Conservation (phyloP, 2,329 filamentous ascomycete species). For the Ascochyta fabae region DNA sequence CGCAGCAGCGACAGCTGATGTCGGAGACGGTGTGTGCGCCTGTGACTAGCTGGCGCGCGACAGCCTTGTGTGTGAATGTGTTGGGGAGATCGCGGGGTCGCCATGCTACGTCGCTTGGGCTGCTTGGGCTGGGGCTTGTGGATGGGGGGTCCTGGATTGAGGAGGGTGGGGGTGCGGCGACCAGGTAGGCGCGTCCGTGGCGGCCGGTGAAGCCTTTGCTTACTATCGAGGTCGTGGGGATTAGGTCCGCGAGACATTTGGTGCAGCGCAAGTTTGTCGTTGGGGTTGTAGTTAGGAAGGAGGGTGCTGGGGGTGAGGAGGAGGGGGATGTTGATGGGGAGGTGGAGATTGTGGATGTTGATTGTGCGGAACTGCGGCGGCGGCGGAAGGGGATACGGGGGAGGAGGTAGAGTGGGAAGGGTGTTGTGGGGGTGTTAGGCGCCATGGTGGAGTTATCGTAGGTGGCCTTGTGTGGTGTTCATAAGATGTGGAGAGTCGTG, state of each 20-base stretch:
- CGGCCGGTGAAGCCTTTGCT: conserved; percentile 70
- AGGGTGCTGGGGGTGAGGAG: conserved; percentile 33
- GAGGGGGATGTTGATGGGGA: conserved; percentile 24
- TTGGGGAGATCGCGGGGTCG: conserved; percentile 59
- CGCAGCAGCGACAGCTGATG: conserved; percentile 64
- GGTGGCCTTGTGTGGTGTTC: not conserved
- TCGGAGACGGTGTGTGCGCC: conserved; percentile 68
- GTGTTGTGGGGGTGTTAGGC: conserved; percentile 38
- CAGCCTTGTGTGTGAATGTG: conserved; percentile 62
- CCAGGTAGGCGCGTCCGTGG: conserved; percentile 69
- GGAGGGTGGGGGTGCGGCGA: conserved; percentile 54
- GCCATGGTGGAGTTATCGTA: not conserved
- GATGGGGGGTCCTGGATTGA: conserved; percentile 24
- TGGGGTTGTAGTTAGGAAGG: conserved; percentile 41
- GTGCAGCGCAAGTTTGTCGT: conserved; percentile 65
- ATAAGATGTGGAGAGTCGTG: not conserved
- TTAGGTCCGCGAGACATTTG: conserved; percentile 65
- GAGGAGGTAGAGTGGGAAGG: conserved; percentile 51
- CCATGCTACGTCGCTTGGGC: conserved; percentile 8
- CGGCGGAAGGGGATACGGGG: conserved; percentile 49
- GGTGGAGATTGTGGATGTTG: conserved; percentile 38
- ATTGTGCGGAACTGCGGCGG: conserved; percentile 50
- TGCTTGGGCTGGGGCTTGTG: conserved; percentile 17
- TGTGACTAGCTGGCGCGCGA: conserved; percentile 66
- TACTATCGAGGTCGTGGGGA: conserved; percentile 65